These are phyloP conservation scores for Martensiomyces pterosporus DNA, from an alignment of 192 early-diverging fungal genomes.

Conservation along the genomic window DNA sequence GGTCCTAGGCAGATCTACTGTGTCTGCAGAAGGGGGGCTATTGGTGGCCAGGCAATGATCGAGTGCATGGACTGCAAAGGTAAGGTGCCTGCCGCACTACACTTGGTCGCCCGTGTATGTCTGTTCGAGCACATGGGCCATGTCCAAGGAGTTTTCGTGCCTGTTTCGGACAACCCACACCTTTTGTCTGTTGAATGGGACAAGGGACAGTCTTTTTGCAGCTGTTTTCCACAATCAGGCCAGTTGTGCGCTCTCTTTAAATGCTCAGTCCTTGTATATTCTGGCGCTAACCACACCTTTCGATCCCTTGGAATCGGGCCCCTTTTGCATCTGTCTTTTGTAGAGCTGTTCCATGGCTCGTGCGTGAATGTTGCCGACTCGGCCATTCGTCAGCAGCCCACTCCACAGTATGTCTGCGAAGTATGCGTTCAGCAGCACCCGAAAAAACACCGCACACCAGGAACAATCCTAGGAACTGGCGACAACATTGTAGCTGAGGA, in stretches of 20 bases:
- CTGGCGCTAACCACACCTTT: too few relatives aligned
- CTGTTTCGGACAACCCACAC: too few relatives aligned
- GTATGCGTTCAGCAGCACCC: slow-evolving; percentile 20
- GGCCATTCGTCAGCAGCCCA: not conserved
- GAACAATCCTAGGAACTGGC: slow-evolving; percentile 24
- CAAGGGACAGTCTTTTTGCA: too few relatives aligned
- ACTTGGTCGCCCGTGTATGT: too few relatives aligned
- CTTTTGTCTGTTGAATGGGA: too few relatives aligned
- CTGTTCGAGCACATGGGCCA: too few relatives aligned
- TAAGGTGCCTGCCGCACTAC: too few relatives aligned
- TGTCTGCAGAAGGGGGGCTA: slow-evolving; percentile 11
- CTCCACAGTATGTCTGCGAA: slow-evolving; percentile 17
- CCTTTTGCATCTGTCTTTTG: slow-evolving; percentile 1
- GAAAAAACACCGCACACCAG: slow-evolving; percentile 11
- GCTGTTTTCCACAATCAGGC: too few relatives aligned
- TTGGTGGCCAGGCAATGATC: slow-evolving; percentile 17
- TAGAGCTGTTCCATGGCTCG: slow-evolving; percentile 34
- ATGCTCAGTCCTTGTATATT: too few relatives aligned
- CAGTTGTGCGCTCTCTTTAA: too few relatives aligned
- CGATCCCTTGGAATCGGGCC: not conserved
- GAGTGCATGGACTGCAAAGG: slow-evolving; percentile 26
- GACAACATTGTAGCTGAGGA: not conserved
- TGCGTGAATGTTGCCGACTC: slow-evolving; percentile 17
- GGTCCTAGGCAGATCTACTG: slow-evolving; percentile 18
- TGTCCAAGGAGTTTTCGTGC: too few relatives aligned